Evolutionary conservation across 2,329 filamentous ascomycete genomes (phyloP).

Genomic region (Sclerotiophoma versabilis): DNA sequence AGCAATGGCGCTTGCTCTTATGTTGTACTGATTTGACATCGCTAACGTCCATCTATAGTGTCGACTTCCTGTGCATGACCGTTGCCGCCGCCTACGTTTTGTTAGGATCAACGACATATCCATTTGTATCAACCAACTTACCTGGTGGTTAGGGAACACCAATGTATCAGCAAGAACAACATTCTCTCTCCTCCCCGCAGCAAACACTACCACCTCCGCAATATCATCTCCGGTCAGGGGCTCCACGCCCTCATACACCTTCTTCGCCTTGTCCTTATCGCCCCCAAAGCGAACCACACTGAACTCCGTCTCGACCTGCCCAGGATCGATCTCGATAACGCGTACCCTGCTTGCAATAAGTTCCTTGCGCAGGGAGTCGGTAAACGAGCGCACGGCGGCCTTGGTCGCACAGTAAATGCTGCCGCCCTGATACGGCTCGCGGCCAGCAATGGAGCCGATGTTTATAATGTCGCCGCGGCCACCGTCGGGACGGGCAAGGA

Average conservation of each 20-base stretch:
- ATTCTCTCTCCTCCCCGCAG: conserved; percentile 83
- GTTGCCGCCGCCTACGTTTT: conserved; percentile 42
- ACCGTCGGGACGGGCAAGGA: conserved; percentile 72
- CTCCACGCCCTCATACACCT: conserved; percentile 76
- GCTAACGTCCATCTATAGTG: background rate
- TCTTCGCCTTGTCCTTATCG: conserved; percentile 87
- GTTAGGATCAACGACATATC: conserved; percentile 19
- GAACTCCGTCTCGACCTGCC: conserved; percentile 94
- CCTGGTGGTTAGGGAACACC: conserved; percentile 89
- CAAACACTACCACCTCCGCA: conserved; percentile 87
- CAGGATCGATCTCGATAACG: conserved; percentile 88
- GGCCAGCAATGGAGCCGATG: conserved; percentile 88
- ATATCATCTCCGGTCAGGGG: conserved; percentile 90
- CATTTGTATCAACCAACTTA: conserved; percentile 52
- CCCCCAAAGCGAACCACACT: conserved; percentile 87
- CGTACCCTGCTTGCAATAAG: conserved; percentile 80
- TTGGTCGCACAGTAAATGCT: conserved; percentile 95
- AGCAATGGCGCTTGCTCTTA: no score
- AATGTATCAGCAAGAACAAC: conserved; percentile 89
- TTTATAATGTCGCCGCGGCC: conserved; percentile 95
- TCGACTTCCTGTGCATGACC: conserved; percentile 46
- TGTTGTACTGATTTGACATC: no score
- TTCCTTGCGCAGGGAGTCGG: conserved; percentile 82
- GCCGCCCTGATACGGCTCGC: conserved; percentile 84
- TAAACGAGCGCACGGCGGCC: conserved; percentile 85